Base-by-base conservation (phyloP, 192 early-diverging fungal species). In the Podila clonocystis region DNA sequence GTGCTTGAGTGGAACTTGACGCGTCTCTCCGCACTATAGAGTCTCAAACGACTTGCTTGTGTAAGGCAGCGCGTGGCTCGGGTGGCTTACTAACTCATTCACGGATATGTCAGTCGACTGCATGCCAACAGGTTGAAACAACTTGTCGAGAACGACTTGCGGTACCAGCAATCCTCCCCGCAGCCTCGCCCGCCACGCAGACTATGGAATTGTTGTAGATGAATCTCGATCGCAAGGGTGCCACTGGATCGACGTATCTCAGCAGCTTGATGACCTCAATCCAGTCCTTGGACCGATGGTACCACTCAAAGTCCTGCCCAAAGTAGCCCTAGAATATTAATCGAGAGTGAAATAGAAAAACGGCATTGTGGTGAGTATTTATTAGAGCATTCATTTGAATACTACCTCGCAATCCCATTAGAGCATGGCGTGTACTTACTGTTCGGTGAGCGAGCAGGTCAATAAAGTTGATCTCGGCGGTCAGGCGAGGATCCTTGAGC, bases 361-460 rank as follows among this genome's bases (percentile, higher is more conserved):
- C 0, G 30, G 63, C 63, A 30, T 20, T 36, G 49, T 52, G 64
- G 22, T 66, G 64, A 66, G 48, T 31, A 52, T 30, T 52, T 17
- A 52, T 50, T 66, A 0, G 29, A 66, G 50, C 63, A 64, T 26
- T 0, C 63, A 64, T 64, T 64, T 64, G 45, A 48, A 64, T 64
- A 15, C 63, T 49, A 49, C 41, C 41, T 64, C 41, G 63, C 63
- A 64, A 45, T 64, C 63, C 63, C 38, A 64, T 41, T 64, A 48
- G 36, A 48, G 63, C 41, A 64, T 48, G 63, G 50, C 45, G 36
- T 64, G 50, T 50, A 68, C 67, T 29, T 60, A 68, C 67, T 60
- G 67, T 59, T 48, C 67, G 67, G 38, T 68, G 67, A 68, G 67
- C 52, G 57, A 68, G 67, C 57, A 68, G 67, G 38, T 68, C 67